Conservation (phyloP, 2,329 filamentous ascomycete genomes). For the Aspergillus bombycis region DNA sequence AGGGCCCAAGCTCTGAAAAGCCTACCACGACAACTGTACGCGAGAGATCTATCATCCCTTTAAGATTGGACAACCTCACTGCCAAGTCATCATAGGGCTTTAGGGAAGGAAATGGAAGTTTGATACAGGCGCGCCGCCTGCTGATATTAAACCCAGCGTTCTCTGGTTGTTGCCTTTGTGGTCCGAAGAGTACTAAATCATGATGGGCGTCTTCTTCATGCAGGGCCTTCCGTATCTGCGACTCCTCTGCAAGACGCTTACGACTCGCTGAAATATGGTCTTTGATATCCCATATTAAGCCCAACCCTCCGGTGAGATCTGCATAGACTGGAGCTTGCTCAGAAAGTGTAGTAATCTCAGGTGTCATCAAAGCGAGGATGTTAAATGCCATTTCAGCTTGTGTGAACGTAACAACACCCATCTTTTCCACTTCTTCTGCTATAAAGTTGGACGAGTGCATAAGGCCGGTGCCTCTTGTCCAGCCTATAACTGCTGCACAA, state of each 20-base stretch:
- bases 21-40: conserved; percentile 45
- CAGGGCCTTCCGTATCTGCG: conserved; percentile 27
- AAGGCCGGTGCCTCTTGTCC: conserved; percentile 50
- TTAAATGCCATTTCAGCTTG: conserved; percentile 47
- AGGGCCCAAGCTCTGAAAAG: conserved; percentile 61
- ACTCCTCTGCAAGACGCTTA: conserved; percentile 19
- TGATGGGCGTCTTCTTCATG: conserved; percentile 24
- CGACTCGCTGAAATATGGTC: conserved; percentile 25
- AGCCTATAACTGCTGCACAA: conserved; percentile 49
- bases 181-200: conserved; percentile 2
- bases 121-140: conserved; percentile 13
- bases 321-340: conserved; percentile 42
- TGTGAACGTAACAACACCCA: conserved; percentile 45
- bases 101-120: conserved; percentile 14
- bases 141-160: neutral
- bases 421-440: conserved; percentile 41
- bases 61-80: conserved; percentile 16
- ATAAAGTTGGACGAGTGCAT: conserved; percentile 49
- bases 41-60: conserved; percentile 45
- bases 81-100: conserved; percentile 1
- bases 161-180: neutral
- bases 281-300: conserved; percentile 32
- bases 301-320: conserved; percentile 44
- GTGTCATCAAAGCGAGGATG: conserved; percentile 41
- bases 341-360: conserved; percentile 32